These are phyloP conservation scores for Calonectria montana DNA, from an alignment of 2,329 filamentous ascomycete genomes.

Conservation along the genomic window DNA sequence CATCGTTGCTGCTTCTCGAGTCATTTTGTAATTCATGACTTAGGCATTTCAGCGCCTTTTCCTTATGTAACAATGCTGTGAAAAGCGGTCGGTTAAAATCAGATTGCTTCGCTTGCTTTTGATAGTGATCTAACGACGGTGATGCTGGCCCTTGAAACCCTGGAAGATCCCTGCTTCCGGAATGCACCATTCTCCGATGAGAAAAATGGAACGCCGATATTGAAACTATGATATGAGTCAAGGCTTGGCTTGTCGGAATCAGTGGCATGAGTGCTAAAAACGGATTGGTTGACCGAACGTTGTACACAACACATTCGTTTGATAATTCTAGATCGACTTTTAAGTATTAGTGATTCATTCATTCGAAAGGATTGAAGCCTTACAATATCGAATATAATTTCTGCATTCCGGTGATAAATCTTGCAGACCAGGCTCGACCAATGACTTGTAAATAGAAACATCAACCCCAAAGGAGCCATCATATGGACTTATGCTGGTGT, in stretches of 20 bases:
- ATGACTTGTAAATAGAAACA: neutral
- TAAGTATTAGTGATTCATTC: neutral
- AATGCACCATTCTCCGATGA: slow-evolving; percentile 13
- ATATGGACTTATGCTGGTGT: neutral
- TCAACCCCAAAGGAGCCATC: neutral
- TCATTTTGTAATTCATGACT: slow-evolving; percentile 2
- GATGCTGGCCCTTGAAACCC: neutral
- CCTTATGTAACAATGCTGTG: slow-evolving; percentile 19
- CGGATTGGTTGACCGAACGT: slow-evolving; percentile 15
- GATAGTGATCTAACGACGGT: neutral
- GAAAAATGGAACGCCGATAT: slow-evolving; percentile 26
- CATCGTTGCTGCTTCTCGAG: neutral
- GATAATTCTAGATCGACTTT: slow-evolving; percentile 22
- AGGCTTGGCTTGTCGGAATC: slow-evolving; percentile 13
- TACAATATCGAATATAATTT: slow-evolving; percentile 27
- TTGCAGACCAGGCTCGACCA: slow-evolving; percentile 25
- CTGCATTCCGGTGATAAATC: slow-evolving; percentile 21
- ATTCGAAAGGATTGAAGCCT: neutral
- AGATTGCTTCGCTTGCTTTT: neutral
- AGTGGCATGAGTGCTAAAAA: slow-evolving; percentile 27
- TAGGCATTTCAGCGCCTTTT: slow-evolving; percentile 13
- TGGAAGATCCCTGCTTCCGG: too few species aligned
- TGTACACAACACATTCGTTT: slow-evolving; percentile 27
- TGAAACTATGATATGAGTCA: slow-evolving; percentile 23
- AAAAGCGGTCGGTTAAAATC: neutral